phyloP scores from a whole-genome alignment of 805 yeast genomes.

The Candida orba region DNA sequence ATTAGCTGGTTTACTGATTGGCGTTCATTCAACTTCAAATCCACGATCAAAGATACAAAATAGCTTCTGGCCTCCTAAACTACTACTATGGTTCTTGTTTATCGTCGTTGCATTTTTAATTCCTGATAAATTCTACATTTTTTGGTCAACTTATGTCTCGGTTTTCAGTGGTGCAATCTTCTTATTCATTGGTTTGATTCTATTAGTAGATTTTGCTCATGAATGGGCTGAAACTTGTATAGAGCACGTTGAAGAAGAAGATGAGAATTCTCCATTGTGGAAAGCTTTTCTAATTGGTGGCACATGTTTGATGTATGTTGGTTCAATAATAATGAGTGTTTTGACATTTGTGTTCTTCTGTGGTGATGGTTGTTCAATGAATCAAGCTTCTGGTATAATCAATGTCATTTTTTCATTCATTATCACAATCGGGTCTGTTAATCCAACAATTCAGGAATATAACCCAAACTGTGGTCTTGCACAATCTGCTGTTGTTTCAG shows the following conservation, averaged over 20 bases:
- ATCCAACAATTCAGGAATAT: constrained; percentile 80
- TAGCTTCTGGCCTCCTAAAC: constrained; percentile 83
- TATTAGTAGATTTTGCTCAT: constrained; percentile 94
- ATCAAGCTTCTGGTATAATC: constrained; percentile 76
- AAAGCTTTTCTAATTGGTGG: constrained; percentile 76
- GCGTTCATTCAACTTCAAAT: constrained; percentile 70
- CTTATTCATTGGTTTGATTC: constrained; percentile 80
- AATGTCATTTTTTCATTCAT: constrained; percentile 61
- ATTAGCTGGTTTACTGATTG: constrained; percentile 58
- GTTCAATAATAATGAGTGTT: constrained; percentile 63
- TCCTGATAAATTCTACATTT: constrained; percentile 80
- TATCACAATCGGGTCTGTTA: constrained; percentile 64
- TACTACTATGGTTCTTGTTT: constrained; percentile 50
- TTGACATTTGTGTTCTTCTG: constrained; percentile 83
- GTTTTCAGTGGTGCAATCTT: constrained; percentile 78
- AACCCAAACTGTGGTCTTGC: constrained; percentile 96
- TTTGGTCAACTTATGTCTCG: constrained; percentile 89
- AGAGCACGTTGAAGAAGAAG: constrained; percentile 81
- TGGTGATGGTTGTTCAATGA: constrained; percentile 75
- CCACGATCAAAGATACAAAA: constrained; percentile 82
- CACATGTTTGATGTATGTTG: constrained; percentile 76
- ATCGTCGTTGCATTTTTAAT: constrained; percentile 62
- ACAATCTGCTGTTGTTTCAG: constrained; percentile 91
- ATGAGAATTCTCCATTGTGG: constrained; percentile 59
- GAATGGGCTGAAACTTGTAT: constrained; percentile 97